Percentiles rank a stretch among this genome's conserved stretches.
Conservation (phyloP, 495 filamentous ascomycete genomes). For the Astrothelium macrocarpum region DNA sequence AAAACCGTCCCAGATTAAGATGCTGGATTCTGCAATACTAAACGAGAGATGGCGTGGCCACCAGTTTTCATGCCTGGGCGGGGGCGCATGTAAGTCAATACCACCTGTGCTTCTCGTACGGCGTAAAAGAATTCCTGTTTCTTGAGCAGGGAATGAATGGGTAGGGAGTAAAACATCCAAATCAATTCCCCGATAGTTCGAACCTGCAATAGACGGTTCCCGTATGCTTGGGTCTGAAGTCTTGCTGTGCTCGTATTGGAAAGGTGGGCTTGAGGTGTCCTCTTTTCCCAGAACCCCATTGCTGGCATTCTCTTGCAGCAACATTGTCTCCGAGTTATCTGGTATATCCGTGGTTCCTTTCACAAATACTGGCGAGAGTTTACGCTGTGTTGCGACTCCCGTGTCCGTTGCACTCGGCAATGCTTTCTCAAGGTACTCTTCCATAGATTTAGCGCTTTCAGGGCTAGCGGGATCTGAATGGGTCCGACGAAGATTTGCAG, state of each 20-base stretch:
- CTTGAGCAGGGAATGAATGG: slow-evolving; percentile 17
- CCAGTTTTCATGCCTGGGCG: slow-evolving; percentile 42
- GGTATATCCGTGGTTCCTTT: slow-evolving; percentile 20
- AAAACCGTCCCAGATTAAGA: slow-evolving; percentile 60
- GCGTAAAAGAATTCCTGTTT: slow-evolving; percentile 23
- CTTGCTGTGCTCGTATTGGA: neutral
- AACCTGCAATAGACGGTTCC: slow-evolving; percentile 27
- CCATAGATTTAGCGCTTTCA: neutral
- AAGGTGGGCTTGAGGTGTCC: neutral
- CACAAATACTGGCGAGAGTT: slow-evolving; percentile 13
- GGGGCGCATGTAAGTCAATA: slow-evolving; percentile 25
- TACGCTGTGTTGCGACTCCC: neutral
- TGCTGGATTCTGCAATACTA: slow-evolving; percentile 74
- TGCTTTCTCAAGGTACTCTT: neutral
- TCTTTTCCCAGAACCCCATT: slow-evolving; percentile 8
- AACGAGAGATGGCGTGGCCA: slow-evolving; percentile 84
- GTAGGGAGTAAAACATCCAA: slow-evolving; percentile 23
- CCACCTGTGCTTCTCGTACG: slow-evolving; percentile 37
- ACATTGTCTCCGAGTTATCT: slow-evolving; percentile 12
- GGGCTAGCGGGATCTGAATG: neutral
- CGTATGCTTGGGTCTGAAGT: slow-evolving; percentile 17
- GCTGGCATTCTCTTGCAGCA: slow-evolving; percentile 6
- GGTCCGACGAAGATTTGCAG: neutral
- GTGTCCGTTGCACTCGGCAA: neutral
- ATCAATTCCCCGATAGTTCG: slow-evolving; percentile 27